phyloP scores from a whole-genome alignment of 371 early-diverging fungal species.

The Lichtheimia ornata region DNA sequence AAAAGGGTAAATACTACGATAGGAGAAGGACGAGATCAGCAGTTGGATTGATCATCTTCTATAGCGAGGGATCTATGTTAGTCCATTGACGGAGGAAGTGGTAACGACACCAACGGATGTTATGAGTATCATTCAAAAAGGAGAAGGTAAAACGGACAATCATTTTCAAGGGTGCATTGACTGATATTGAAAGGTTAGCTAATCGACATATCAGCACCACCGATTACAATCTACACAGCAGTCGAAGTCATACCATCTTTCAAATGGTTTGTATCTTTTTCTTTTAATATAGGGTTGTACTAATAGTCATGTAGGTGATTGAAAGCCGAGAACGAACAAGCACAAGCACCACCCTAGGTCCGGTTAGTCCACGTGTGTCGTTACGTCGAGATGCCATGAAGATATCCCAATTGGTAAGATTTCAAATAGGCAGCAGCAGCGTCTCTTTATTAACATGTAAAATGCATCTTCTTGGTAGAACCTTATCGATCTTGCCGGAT shows the following conservation, averaged over 20 bases:
- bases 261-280: constrained; percentile 62
- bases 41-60: neutral
- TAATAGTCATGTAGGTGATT: constrained; percentile 11
- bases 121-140: constrained; percentile 71
- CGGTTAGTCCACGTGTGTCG: neutral
- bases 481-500: constrained; percentile 68
- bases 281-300: neutral
- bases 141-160: constrained; percentile 56
- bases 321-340: constrained; percentile 21
- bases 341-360: constrained; percentile 1
- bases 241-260: constrained; percentile 91
- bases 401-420: constrained; percentile 62
- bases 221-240: constrained; percentile 84
- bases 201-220: constrained; percentile 84
- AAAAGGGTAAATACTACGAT: constrained; percentile 39
- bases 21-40: neutral
- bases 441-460: neutral
- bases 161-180: constrained; percentile 1
- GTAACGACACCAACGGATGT: constrained; percentile 86
- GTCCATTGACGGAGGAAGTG: constrained; percentile 85
- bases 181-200: constrained; percentile 21
- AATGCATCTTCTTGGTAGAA: constrained; percentile 10
- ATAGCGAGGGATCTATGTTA: constrained; percentile 86
- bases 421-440: neutral
- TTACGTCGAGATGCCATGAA: constrained; percentile 54